These are phyloP conservation scores for Metschnikowia arizonensis DNA, from an alignment of 805 yeast genomes.

Conservation along the genomic window DNA sequence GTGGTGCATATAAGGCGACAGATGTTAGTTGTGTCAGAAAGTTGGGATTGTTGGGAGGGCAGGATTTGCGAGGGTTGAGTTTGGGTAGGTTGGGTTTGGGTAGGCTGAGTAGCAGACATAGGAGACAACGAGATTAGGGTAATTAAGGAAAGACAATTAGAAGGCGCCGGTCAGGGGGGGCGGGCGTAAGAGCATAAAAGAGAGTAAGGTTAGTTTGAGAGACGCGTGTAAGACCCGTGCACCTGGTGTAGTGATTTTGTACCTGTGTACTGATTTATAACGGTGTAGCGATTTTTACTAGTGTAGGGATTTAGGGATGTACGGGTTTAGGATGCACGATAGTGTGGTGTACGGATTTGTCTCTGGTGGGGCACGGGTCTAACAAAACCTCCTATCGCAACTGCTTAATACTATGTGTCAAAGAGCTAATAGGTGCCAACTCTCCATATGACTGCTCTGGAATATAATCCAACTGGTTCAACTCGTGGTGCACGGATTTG, in stretches of 20 bases:
- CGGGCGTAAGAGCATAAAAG: no score
- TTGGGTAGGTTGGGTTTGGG: conserved; percentile 31
- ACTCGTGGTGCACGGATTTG: conserved; percentile 22
- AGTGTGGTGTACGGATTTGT: background rate
- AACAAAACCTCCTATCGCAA: no score
- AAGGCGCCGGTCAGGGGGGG: no score
- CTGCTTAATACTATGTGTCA: conserved; percentile 16
- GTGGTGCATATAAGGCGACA: conserved; percentile 59
- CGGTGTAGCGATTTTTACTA: no score
- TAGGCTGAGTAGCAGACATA: conserved; percentile 3
- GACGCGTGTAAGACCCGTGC: conserved; percentile 3
- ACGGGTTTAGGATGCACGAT: background rate
- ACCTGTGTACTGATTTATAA: no score
- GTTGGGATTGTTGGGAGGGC: conserved; percentile 14
- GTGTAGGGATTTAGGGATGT: no score
- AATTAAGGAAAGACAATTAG: background rate
- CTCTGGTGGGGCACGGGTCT: no score
- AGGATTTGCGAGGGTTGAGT: conserved; percentile 23
- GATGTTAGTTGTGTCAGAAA: conserved; percentile 30
- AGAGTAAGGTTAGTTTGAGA: no score
- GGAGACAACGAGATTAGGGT: background rate
- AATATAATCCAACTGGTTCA: conserved; percentile 47
- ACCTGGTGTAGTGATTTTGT: no score
- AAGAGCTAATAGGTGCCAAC: conserved; percentile 15
- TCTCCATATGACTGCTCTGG: conserved; percentile 10